phyloP scores from a whole-genome alignment of 306 rosid species.

The Lablab purpureus region DNA sequence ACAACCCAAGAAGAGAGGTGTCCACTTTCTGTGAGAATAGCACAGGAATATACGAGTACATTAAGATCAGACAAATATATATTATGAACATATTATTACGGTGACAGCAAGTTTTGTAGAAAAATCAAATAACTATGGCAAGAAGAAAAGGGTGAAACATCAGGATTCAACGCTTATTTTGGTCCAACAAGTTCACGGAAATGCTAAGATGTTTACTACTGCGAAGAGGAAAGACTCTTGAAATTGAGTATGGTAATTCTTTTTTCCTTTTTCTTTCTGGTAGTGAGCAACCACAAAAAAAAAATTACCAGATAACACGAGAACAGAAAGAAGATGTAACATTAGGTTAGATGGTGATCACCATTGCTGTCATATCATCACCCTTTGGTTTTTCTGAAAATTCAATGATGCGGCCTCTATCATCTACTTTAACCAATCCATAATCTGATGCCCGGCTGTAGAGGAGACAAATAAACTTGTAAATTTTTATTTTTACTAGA shows the following conservation, averaged over 20 bases:
- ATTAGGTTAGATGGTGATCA: conserved; percentile 45
- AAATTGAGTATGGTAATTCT: conserved; percentile 13
- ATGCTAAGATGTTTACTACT: conserved; percentile 5
- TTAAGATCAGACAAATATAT: conserved; percentile 12
- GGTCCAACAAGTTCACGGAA: not conserved
- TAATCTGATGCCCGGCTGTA: conserved; percentile 94
- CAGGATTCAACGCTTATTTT: not conserved
- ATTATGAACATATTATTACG: conserved; percentile 8
- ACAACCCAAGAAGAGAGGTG: conserved; percentile 77
- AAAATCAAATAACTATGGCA: not conserved
- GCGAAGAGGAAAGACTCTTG: conserved; percentile 18
- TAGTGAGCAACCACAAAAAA: conserved; percentile 3
- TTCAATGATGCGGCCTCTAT: conserved; percentile 69
- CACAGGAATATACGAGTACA: conserved; percentile 25
- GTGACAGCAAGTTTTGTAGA: not conserved
- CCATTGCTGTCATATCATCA: conserved; percentile 80
- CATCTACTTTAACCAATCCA: conserved; percentile 84
- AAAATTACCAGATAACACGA: conserved; percentile 31
- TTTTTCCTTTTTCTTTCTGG: not conserved
- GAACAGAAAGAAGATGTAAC: conserved; percentile 28
- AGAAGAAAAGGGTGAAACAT: conserved; percentile 3
- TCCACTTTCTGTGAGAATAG: conserved; percentile 73
- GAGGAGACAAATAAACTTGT: conserved; percentile 35
- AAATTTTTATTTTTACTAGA: not conserved
- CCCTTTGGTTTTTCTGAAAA: conserved; percentile 88